Evolutionary conservation across 1,139 yeast genomes (phyloP), one percentile per base, ranked within the genome.

Genomic region (Yamadazyma kanchanaburiensis): DNA sequence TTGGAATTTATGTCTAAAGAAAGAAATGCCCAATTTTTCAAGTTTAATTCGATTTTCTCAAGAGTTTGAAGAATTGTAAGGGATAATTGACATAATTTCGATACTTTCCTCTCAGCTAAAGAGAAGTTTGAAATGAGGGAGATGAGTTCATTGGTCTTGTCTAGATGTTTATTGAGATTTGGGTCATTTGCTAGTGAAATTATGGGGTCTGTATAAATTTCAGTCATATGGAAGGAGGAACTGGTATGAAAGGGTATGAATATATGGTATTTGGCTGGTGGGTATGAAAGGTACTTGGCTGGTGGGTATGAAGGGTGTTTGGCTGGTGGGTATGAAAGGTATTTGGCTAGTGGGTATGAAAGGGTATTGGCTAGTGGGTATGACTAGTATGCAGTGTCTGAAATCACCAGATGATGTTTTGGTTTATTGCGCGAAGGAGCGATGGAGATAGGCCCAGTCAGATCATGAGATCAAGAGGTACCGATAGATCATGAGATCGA

Each of bases 21-120:
- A 28, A 71, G 54, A 38, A 74, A 74, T 30, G 74, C 77, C 81
- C 81, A 75, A 39, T 70, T 70, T 37, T 70, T 65, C 33, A 72
- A 56, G 24, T 60, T 62, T 24, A 70, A 48, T 38, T 70, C 72
- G 15, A 72, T 58, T 39, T 67, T 66, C 46, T 75, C 81, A 28
- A 75, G 51, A 21, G 72, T 67, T 38, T 74, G 67, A 21, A 74
- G 51, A 4, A 73, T 64, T 25, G 64, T 63, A 31, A 74, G 56
- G n/a, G 70, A 57, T 14, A 69, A 57, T 37, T 61, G 71, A 45
- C 81, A 75, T 44, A 73, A 56, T 35, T 70, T 64, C 34, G 72
- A 68, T n/a, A 74, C 59, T 37, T 64, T 63, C 18, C 67, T 38
- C 40, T 74, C 80, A 2, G 65, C 49, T 19, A 66, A 43, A 2